phyloP scores from a whole-genome alignment of 345 rosid species.

The Euphorbia pulcherrima region DNA sequence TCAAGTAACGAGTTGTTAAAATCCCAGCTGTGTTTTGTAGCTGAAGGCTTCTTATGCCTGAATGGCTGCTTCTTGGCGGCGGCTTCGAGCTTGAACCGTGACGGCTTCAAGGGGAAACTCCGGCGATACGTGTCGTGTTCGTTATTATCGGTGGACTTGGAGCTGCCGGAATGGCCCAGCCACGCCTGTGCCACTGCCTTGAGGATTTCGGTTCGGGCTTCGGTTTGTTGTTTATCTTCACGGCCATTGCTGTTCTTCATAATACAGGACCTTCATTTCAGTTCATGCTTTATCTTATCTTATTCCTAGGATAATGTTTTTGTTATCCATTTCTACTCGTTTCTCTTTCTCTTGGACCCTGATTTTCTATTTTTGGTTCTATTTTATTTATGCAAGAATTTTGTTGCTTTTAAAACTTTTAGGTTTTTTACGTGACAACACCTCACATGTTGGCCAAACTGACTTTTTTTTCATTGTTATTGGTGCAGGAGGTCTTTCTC shows the following conservation, averaged over 20 bases:
- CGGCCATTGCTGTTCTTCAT: neutral
- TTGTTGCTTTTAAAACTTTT: neutral
- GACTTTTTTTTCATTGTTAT: too few relatives aligned
- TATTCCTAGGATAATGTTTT: too few relatives aligned
- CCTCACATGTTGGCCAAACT: too few relatives aligned
- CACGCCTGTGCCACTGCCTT: conserved; percentile 92
- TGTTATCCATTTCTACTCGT: too few relatives aligned
- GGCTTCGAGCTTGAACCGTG: conserved; percentile 72
- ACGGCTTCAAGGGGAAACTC: conserved; percentile 44
- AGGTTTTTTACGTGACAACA: too few relatives aligned
- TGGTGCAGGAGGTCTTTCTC: too few relatives aligned
- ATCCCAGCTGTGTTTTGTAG: conserved; percentile 60
- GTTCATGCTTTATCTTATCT: too few relatives aligned
- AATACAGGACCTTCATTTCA: neutral
- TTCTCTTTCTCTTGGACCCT: too few relatives aligned
- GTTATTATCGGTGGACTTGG: conserved; percentile 31
- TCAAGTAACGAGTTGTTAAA: conserved; percentile 68
- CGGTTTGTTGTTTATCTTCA: conserved; percentile 29
- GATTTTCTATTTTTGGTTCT: too few relatives aligned
- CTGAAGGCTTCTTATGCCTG: neutral
- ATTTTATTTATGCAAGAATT: too few relatives aligned
- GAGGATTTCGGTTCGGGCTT: conserved; percentile 63
- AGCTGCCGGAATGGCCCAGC: conserved; percentile 51
- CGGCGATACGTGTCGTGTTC: conserved; percentile 51
- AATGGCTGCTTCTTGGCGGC: conserved; percentile 21